phyloP scores from a whole-genome alignment of 2,329 filamentous ascomycete genomes.

The Aspergillus flavus region DNA sequence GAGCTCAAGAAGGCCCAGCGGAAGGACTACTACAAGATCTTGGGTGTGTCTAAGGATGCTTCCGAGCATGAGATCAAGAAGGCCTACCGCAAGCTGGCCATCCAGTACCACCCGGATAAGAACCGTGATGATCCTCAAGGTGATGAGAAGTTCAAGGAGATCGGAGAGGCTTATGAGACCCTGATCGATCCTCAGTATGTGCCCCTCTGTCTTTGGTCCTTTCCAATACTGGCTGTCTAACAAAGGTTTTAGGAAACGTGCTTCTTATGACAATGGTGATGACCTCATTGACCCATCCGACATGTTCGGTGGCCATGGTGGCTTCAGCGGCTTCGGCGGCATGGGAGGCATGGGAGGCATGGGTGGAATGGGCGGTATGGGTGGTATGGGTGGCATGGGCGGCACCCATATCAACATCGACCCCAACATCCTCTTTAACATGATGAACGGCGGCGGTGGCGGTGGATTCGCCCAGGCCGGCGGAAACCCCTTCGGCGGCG shows the following conservation, averaged over 20 bases:
- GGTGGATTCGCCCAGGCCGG: slow-evolving; percentile 54
- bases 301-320: slow-evolving; percentile 71
- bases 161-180: slow-evolving; percentile 95
- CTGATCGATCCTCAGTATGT: slow-evolving; percentile 90
- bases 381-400: slow-evolving; percentile 60
- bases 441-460: slow-evolving; percentile 71
- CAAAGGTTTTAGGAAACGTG: slow-evolving; percentile 67
- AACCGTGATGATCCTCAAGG: slow-evolving; percentile 78
- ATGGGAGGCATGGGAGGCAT: slow-evolving; percentile 57
- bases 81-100: slow-evolving; percentile 92
- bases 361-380: slow-evolving; percentile 51
- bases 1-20: slow-evolving; percentile 97
- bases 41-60: slow-evolving; percentile 83
- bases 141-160: slow-evolving; percentile 95
- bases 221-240: slow-evolving; percentile 15
- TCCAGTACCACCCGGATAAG: slow-evolving; percentile 96
- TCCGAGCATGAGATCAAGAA: slow-evolving; percentile 88
- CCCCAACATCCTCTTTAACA: slow-evolving; percentile 77
- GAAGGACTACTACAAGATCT: slow-evolving; percentile 99
- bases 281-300: slow-evolving; percentile 87
- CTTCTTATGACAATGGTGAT: slow-evolving; percentile 87
- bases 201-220: slow-evolving; percentile 2
- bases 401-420: slow-evolving; percentile 60
- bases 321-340: slow-evolving; percentile 55
- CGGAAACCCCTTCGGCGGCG: slow-evolving; percentile 44